These are phyloP conservation scores for Suhomyces taliae DNA, from an alignment of 1,139 yeast genomes.

Conservation along the genomic window DNA sequence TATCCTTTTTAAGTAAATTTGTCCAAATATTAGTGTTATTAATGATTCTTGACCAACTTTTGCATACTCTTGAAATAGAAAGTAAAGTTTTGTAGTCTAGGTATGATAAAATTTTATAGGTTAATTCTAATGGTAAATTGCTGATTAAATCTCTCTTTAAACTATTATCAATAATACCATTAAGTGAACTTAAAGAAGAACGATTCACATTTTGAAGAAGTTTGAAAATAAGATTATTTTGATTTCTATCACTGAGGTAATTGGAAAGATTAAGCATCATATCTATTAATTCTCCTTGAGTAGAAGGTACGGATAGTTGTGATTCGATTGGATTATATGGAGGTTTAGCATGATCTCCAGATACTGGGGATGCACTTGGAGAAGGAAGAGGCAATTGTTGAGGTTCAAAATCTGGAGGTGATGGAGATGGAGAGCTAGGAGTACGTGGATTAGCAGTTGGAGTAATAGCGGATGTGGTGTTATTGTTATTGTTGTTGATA, in stretches of 20 bases:
- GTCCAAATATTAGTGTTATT: slow-evolving; percentile 65
- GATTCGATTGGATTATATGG: slow-evolving; percentile 24
- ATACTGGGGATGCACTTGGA: slow-evolving; percentile 66
- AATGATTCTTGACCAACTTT: slow-evolving; percentile 65
- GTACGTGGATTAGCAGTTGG: slow-evolving; percentile 26
- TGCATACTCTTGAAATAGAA: slow-evolving; percentile 64
- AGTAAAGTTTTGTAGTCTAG: slow-evolving; percentile 67
- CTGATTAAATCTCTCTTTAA: slow-evolving; percentile 73
- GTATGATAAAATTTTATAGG: slow-evolving; percentile 63
- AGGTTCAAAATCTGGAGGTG: slow-evolving; percentile 42
- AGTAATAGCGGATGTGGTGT: background rate
- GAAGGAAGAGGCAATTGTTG: slow-evolving; percentile 62
- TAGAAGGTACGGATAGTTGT: slow-evolving; percentile 32
- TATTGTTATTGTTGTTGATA: background rate
- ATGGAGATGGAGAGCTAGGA: slow-evolving; percentile 37
- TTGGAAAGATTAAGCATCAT: slow-evolving; percentile 36
- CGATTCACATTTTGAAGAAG: slow-evolving; percentile 68
- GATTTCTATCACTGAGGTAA: slow-evolving; percentile 39
- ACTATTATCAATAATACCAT: slow-evolving; percentile 56
- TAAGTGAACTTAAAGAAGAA: slow-evolving; percentile 65
- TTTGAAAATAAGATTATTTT: slow-evolving; percentile 54
- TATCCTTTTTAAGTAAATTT: slow-evolving; percentile 52
- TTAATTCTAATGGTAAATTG: slow-evolving; percentile 74
- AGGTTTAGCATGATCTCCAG: slow-evolving; percentile 19
- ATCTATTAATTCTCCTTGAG: slow-evolving; percentile 42